phyloP scores from a whole-genome alignment of 2,329 filamentous ascomycete genomes.

The Proliferodiscus dingleyae region DNA sequence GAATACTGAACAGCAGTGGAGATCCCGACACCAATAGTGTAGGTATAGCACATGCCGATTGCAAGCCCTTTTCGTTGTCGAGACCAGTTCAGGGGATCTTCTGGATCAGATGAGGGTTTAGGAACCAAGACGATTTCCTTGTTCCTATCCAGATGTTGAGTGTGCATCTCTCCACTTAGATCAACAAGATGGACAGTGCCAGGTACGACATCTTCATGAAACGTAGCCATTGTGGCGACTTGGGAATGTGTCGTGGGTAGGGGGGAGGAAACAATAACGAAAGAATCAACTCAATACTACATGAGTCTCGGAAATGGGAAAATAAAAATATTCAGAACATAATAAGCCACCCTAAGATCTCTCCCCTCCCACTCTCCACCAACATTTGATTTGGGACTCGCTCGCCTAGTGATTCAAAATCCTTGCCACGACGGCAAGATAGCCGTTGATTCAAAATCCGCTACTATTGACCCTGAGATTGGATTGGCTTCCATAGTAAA shows the following conservation, averaged over 20 bases:
- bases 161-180: conserved; percentile 11
- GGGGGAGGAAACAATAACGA: not conserved
- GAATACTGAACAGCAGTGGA: conserved; percentile 24
- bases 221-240: not conserved
- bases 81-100: conserved; percentile 35
- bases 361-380: not conserved
- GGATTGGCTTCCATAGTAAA: too few species aligned
- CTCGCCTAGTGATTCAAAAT: too few species aligned
- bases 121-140: conserved; percentile 25
- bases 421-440: too few species aligned
- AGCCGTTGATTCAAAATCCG: too few species aligned
- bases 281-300: not conserved
- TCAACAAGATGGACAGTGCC: conserved; percentile 27
- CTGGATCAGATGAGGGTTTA: conserved; percentile 30
- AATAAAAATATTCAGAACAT: too few species aligned
- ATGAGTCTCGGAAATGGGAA: too few species aligned
- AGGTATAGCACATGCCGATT: conserved; percentile 1
- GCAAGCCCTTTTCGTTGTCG: conserved; percentile 26
- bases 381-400: too few species aligned
- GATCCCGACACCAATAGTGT: conserved; percentile 7
- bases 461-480: too few species aligned
- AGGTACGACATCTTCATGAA: conserved; percentile 14
- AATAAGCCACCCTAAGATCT: too few species aligned
- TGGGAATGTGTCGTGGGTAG: not conserved
- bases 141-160: conserved; percentile 11